Evolutionary conservation across 148 eudicot genomes (phyloP).

Genomic region (Rhododendron ferrugineum): DNA sequence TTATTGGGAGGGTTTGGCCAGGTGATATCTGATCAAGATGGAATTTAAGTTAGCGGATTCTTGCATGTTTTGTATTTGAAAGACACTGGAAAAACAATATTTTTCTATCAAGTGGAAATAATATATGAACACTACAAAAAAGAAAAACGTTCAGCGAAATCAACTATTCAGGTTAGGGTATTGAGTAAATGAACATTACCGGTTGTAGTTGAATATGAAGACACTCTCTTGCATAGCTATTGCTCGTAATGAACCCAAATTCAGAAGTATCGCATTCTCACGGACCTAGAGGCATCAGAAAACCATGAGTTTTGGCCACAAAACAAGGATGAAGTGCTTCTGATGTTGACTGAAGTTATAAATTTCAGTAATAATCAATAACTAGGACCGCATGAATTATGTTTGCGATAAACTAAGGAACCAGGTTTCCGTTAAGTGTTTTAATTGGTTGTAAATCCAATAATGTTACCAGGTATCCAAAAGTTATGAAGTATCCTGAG

Average conservation of each 20-base stretch:
- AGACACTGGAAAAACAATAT: neutral
- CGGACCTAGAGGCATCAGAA: slow-evolving; percentile 54
- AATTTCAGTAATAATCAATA: neutral
- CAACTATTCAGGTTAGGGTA: neutral
- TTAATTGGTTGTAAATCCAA: neutral
- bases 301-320: slow-evolving; percentile 3
- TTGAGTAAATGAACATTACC: slow-evolving; percentile 38
- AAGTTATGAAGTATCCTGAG: neutral
- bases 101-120: neutral
- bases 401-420: neutral
- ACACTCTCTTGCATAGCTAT: slow-evolving; percentile 94
- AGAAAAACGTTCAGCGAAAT: neutral
- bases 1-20: neutral
- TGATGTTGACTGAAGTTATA: neutral
- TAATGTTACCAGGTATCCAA: neutral
- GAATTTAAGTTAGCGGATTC: neutral
- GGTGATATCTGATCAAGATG: neutral
- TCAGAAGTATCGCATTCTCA: slow-evolving; percentile 83
- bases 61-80: neutral
- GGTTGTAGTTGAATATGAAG: slow-evolving; percentile 84
- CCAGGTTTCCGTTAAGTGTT: neutral
- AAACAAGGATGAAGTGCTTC: neutral
- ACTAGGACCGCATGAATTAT: neutral
- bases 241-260: slow-evolving; percentile 90
- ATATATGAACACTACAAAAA: neutral